These are phyloP conservation scores for Fusarium sp. DNA, from an alignment of 2,329 filamentous ascomycete genomes.

Conservation along the genomic window DNA sequence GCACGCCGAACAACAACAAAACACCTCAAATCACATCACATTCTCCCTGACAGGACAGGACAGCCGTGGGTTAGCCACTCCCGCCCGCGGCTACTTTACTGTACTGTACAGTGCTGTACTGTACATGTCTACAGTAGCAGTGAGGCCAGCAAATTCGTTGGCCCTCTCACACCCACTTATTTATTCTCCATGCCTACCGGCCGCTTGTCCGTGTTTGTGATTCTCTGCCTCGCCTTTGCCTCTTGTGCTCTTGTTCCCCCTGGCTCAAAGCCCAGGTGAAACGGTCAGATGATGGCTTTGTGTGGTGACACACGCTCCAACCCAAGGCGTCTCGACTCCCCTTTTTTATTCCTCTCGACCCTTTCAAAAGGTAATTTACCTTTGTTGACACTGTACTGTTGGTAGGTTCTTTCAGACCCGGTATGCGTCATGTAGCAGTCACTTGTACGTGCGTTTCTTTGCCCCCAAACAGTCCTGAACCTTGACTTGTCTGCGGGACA, in stretches of 20 bases:
- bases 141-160: conserved; percentile 14
- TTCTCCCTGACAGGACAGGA: conserved; percentile 12
- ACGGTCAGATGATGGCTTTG: conserved; percentile 32
- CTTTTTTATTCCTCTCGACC: background rate
- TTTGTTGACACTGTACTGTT: background rate
- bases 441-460: conserved; percentile 14
- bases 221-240: background rate
- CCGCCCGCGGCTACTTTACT: background rate
- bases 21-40: conserved; percentile 16
- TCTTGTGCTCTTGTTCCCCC: conserved; percentile 20
- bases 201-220: conserved; percentile 6
- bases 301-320: conserved; percentile 26
- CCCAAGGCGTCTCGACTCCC: background rate
- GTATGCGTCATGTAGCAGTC: conserved; percentile 33
- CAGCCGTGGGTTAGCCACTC: conserved; percentile 9
- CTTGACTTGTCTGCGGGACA: conserved; percentile 16
- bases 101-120: background rate
- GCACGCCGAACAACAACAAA: conserved; percentile 10
- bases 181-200: conserved; percentile 8
- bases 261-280: conserved; percentile 25
- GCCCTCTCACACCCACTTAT: conserved; percentile 27
- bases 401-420: background rate
- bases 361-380: background rate
- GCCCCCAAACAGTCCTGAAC: conserved; percentile 17
- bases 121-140: conserved; percentile 2